phyloP scores from a whole-genome alignment of 139 green algal species.

The Haematococcus sp. region DNA sequence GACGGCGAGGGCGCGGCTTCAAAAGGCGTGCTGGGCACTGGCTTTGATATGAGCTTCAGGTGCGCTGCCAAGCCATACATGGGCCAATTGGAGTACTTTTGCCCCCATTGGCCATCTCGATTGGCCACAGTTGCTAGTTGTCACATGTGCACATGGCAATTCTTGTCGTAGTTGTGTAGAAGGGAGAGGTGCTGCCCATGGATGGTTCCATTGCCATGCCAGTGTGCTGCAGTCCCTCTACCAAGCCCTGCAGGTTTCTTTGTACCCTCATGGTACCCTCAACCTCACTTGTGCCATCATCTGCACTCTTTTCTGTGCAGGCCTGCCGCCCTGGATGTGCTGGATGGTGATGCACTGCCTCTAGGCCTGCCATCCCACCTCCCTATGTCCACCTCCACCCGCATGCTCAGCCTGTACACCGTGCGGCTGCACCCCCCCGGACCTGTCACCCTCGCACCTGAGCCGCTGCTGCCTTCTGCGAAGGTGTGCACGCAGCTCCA shows the following conservation, averaged over 20 bases:
- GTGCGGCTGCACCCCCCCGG: constrained; percentile 2
- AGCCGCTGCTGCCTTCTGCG: neutral
- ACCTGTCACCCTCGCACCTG: neutral
- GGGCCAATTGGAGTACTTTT: too few relatives aligned
- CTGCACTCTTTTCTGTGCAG: neutral
- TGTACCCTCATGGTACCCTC: too few relatives aligned
- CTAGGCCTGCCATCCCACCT: constrained; percentile 25
- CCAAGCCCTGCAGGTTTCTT: too few relatives aligned
- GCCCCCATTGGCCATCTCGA: too few relatives aligned
- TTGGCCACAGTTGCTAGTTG: too few relatives aligned
- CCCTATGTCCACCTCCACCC: constrained; percentile 4
- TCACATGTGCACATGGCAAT: too few relatives aligned
- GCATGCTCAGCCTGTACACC: neutral
- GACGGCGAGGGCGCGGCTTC: neutral
- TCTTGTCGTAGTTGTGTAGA: too few relatives aligned
- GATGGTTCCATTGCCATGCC: too few relatives aligned
- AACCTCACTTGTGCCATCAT: too few relatives aligned
- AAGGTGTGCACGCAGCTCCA: neutral
- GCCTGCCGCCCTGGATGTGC: constrained; percentile 12
- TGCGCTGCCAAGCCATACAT: too few relatives aligned
- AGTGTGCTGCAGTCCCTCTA: too few relatives aligned
- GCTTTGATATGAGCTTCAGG: neutral
- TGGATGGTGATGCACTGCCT: constrained; percentile 21
- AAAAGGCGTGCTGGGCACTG: neutral
- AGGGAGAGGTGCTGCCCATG: too few relatives aligned